Evolutionary conservation across 345 rosid genomes (phyloP).

Genomic region (Fremontodendron californicum): DNA sequence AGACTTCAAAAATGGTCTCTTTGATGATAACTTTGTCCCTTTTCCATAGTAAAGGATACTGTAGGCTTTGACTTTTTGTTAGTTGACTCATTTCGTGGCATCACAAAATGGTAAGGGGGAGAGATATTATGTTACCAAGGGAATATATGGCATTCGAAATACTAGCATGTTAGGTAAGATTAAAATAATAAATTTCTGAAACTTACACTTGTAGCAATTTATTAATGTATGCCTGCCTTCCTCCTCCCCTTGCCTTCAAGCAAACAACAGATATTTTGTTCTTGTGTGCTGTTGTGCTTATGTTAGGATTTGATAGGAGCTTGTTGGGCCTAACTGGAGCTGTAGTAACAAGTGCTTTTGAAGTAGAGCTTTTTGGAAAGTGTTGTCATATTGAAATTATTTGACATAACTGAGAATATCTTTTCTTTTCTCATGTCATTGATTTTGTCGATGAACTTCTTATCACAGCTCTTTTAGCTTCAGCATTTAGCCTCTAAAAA

Average conservation of each 20-base stretch:
- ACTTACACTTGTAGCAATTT: background rate
- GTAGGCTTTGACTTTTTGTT: background rate
- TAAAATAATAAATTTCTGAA: background rate
- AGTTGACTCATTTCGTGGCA: background rate
- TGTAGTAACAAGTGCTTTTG: background rate
- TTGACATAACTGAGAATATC: background rate
- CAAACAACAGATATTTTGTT: background rate
- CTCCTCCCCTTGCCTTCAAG: background rate
- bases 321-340: background rate
- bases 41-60: background rate
- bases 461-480: background rate
- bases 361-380: background rate
- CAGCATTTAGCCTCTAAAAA: background rate
- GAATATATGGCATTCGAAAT: background rate
- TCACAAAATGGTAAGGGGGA: background rate
- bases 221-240: background rate
- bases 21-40: background rate
- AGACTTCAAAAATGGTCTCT: background rate
- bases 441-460: background rate
- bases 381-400: background rate
- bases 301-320: background rate
- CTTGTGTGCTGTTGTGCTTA: background rate
- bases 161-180: background rate
- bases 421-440: background rate
- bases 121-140: background rate